Conservation (phyloP, 2,329 filamentous ascomycete species). For the Aspergillus ibericus region DNA sequence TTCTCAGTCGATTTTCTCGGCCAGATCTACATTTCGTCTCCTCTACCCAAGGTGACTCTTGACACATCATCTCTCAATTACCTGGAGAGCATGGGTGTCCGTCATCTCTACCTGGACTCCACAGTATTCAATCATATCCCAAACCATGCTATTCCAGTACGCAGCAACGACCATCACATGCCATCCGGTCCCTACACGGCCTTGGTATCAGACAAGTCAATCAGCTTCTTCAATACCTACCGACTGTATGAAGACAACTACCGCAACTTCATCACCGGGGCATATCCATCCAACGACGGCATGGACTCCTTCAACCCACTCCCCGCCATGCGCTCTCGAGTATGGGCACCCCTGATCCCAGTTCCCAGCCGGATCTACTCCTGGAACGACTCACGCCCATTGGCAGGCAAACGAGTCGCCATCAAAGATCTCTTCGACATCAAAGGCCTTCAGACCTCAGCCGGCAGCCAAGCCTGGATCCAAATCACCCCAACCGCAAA, state of each 20-base stretch:
- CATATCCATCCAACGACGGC: constrained; percentile 10
- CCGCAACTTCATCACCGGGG: constrained; percentile 12
- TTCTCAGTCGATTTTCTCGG: constrained; percentile 8
- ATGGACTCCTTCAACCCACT: constrained; percentile 4
- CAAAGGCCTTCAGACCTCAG: constrained; percentile 56
- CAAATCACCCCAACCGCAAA: constrained; percentile 51
- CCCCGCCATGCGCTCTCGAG: not conserved
- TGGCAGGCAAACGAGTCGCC: constrained; percentile 58
- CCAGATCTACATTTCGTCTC: constrained; percentile 10
- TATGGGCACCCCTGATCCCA: constrained; percentile 26
- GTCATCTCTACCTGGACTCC: constrained; percentile 1
- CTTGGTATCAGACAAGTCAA: not conserved
- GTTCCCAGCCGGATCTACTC: constrained; percentile 64
- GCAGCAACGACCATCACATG: not conserved
- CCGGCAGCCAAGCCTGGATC: constrained; percentile 61
- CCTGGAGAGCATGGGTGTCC: not conserved
- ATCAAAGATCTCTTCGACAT: constrained; percentile 65
- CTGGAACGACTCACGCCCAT: constrained; percentile 52
- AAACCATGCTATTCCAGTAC: not conserved
- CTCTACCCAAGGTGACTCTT: not conserved
- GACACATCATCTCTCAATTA: not conserved
- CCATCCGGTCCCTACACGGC: constrained; percentile 14
- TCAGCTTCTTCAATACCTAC: constrained; percentile 11
- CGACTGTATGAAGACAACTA: constrained; percentile 14
- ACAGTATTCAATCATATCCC: not conserved